Base-by-base conservation (phyloP, 495 filamentous ascomycete genomes). In the Melanomma pulvis-pyrius region DNA sequence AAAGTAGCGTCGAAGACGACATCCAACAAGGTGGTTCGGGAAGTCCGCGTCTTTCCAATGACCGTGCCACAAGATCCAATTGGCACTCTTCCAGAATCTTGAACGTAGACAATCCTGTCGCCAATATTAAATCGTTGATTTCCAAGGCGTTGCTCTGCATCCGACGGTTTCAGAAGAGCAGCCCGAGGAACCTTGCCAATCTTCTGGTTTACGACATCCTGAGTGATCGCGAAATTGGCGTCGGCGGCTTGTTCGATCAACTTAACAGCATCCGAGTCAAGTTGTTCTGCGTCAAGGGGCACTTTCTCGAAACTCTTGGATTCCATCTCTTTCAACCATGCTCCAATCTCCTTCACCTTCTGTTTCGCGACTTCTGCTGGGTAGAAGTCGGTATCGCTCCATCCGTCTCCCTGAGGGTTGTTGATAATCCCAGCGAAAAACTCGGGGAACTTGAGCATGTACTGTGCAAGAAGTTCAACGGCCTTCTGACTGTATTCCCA, bases 401-500 rank as follows among this genome's bases (percentile, higher is more conserved):
- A 92, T 29, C 83, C 82, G 68, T 92, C 87, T 4, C 84, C 84
- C 63, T 88, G 85, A 44, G 90, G 88, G 52, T 92, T 90, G 52
- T 82, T 81, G 72, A 91, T 87, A 62, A 99, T 89, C 1, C 86
- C 90, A 12, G 89, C 90, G 72, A 98, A 92, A 77, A 99, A 97
- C 41, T 96, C 91, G 0, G 96, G 96, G 77, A 99, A 99, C 29
- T 83, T 88, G 55, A 86, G 86, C 89, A 97, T 97, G 77, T 98
- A 99, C 57, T 93, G 83, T 50, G 82, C 80, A 7, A 99, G 82
- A 61, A 99, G 78, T 5, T 86, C 81, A 49, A 96, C 81, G 9
- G 96, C 92, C 70, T 93, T 92, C 58, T 84, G 82, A 71, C 92
- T 96, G 73, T 94, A 98, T 76, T 98, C 96, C 96, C 96, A 99